Conservation (phyloP, 176 grass and related monocot genomes). For the Phragmites australis region DNA sequence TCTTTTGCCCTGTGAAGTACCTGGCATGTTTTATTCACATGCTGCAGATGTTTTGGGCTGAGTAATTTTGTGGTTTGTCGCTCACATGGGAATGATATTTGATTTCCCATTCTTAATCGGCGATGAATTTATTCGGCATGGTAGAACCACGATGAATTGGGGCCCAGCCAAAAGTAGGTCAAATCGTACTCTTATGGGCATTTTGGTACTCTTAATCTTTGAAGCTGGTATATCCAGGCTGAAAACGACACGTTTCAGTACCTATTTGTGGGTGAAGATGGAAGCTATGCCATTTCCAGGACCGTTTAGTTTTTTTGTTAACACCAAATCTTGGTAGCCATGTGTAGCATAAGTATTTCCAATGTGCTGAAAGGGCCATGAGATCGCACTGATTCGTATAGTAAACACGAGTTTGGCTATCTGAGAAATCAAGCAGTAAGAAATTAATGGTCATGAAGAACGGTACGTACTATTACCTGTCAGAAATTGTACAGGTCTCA, state of each 20-base stretch:
- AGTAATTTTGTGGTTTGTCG: not conserved
- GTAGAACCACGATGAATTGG: not conserved
- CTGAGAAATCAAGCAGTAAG: not conserved
- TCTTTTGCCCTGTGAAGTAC: not conserved
- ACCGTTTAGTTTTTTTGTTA: conserved; percentile 27
- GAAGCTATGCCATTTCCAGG: not conserved
- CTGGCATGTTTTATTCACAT: conserved; percentile 9
- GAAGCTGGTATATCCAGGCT: not conserved
- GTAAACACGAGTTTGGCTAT: not conserved
- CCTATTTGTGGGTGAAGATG: conserved; percentile 20
- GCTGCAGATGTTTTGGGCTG: not conserved
- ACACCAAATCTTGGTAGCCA: conserved; percentile 13
- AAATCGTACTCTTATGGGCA: not conserved
- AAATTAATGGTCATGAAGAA: not conserved
- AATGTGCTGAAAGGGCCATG: conserved; percentile 2
- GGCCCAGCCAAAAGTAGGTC: not conserved
- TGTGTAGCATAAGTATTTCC: not conserved
- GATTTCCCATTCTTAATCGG: conserved; percentile 2
- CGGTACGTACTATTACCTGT: not conserved
- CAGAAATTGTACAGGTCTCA: too few relatives aligned
- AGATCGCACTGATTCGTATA: conserved; percentile 20
- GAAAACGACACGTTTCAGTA: not conserved
- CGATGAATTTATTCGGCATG: not conserved
- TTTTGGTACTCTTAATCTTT: not conserved
- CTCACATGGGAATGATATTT: not conserved